Conservation (phyloP, 495 filamentous ascomycete species). For the Talaromyces trachyspermus region DNA sequence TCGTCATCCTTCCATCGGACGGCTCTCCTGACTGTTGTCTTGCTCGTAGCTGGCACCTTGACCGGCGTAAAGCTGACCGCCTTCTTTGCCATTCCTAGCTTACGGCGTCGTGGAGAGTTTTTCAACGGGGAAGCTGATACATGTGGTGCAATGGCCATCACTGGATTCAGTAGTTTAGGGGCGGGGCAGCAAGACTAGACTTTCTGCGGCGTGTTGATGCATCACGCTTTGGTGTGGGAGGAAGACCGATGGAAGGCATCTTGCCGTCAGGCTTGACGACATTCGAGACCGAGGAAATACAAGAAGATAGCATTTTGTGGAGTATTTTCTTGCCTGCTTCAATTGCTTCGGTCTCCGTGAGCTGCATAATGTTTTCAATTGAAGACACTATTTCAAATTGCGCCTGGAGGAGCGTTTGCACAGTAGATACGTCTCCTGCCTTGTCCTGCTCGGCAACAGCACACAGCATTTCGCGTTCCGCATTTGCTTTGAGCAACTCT, state of each 20-base stretch:
- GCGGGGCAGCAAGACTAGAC: constrained; percentile 37
- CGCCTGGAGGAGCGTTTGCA: constrained; percentile 77
- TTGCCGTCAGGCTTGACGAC: constrained; percentile 87
- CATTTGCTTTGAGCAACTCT: constrained; percentile 72
- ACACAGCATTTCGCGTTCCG: constrained; percentile 71
- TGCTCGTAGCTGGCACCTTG: constrained; percentile 55
- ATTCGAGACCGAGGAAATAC: constrained; percentile 62
- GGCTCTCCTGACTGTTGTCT: constrained; percentile 57
- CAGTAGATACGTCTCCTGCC: constrained; percentile 62
- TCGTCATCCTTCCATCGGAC: constrained; percentile 94
- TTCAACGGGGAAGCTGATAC: constrained; percentile 50
- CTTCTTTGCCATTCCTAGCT: constrained; percentile 62
- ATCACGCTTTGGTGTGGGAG: constrained; percentile 52
- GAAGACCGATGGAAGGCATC: constrained; percentile 47
- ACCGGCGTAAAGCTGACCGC: constrained; percentile 76
- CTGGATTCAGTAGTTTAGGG: constrained; percentile 19
- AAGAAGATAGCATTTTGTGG: constrained; percentile 66
- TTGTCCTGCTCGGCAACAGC: constrained; percentile 82
- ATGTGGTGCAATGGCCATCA: constrained; percentile 29
- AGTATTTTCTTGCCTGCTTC: constrained; percentile 74
- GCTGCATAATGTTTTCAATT: constrained; percentile 68
- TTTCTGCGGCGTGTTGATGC: constrained; percentile 72
- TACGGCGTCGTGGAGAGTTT: constrained; percentile 74
- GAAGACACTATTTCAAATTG: constrained; percentile 87
- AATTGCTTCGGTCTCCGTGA: constrained; percentile 75